Evolutionary conservation across 2,329 filamentous ascomycete species (phyloP), one percentile per base, ranked within the genome.

Genomic region (Bipolaris sorokiniana): DNA sequence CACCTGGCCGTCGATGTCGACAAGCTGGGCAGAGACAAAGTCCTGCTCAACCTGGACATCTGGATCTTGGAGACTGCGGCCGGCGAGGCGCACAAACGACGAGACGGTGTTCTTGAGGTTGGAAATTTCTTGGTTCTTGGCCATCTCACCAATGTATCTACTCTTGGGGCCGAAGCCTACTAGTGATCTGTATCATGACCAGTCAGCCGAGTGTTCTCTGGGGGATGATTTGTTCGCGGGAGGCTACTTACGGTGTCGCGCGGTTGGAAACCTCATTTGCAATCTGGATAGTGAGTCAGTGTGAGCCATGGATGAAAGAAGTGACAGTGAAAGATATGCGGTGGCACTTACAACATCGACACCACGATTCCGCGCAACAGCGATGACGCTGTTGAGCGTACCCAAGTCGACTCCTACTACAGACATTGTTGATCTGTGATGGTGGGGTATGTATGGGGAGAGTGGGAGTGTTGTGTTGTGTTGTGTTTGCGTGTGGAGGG

Each of bases 201-300:
- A 68, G 62, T 45, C 54, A 37, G 31, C 18, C 49, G 48, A 36
- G 51, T 54, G 38, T 42, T 41, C 7, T 41, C 18, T 45, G 46
- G 55, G 64, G 54, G 63, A 62, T 53, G 58, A 53, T 38, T 23
- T n/a, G 13, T 10, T 34, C 54, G 46, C 28, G 28, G 10, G 55
- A 51, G 44, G 51, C 58, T 41, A 89, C 92, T 85, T 91, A 97
- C 91, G 95, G 95, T 71, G 95, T 99, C 61, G 92, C 88, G 81
- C 95, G 90, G 86, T 99, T 98, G 68, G 95, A 99, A 72, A 98
- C 95, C 82, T 99, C 95, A 85, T 99, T 99, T 83, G 92, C 90
- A 78, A 99, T 96, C 92, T 97, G 74, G 70, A 51, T 51, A 55
- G 41, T 40, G 69, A 79, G 75, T 59, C 28, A 51, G 48, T 11